phyloP scores from a whole-genome alignment of 1,139 yeast genomes.

The Ashbya aceris region DNA sequence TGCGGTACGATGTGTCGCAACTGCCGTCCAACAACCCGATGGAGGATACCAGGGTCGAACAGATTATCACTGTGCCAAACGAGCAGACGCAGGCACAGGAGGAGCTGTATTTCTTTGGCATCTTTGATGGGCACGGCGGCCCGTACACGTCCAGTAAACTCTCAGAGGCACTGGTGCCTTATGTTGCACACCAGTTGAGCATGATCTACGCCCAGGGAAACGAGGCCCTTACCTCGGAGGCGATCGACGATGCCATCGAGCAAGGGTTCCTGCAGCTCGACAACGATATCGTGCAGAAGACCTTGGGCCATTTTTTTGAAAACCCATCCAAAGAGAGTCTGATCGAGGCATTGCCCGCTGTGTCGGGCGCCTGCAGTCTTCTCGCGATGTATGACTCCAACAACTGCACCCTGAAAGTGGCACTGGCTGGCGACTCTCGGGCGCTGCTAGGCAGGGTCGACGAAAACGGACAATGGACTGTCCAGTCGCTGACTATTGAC shows the following conservation, averaged over 20 bases:
- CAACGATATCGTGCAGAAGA: constrained; percentile 72
- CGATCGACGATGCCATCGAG: constrained; percentile 71
- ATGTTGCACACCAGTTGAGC: constrained; percentile 71
- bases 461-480: constrained; percentile 70
- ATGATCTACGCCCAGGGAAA: constrained; percentile 34
- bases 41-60: constrained; percentile 89
- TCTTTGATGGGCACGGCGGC: constrained; percentile 96
- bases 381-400: constrained; percentile 78
- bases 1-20: constrained; percentile 86
- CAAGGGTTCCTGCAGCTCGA: constrained; percentile 77
- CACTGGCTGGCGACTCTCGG: constrained; percentile 94
- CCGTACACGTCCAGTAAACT: constrained; percentile 85
- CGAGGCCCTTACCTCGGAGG: constrained; percentile 31
- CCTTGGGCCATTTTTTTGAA: constrained; percentile 58
- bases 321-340: constrained; percentile 46
- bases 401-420: constrained; percentile 66
- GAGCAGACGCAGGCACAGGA: constrained; percentile 42
- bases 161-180: constrained; percentile 66
- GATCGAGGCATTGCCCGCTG: constrained; percentile 74
- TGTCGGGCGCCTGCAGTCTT: constrained; percentile 91
- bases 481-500: constrained; percentile 75
- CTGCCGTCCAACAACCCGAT: constrained; percentile 87
- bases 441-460: constrained; percentile 75
- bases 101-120: constrained; percentile 93
- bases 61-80: constrained; percentile 70